Evolutionary conservation across 176 grass and related monocot species (phyloP), one percentile per base, ranked within the genome.

Genomic region (Pontederia crassipes): DNA sequence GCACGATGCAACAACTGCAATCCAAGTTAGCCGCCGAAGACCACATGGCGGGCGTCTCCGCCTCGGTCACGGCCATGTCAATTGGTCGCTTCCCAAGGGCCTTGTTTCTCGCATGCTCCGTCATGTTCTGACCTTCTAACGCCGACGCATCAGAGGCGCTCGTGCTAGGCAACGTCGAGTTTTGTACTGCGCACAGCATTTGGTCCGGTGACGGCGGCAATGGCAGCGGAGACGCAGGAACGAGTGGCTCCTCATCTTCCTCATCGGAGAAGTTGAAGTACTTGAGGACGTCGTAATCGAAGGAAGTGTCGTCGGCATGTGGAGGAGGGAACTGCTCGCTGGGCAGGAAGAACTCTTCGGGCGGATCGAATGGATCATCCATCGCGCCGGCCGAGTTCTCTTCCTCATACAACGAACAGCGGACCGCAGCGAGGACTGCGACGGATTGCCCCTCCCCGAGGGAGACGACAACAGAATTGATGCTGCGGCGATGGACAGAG

Each of bases 1-100:
- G 65, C 11, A 85, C 7, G 15, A 81, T 75, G 72, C 81, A 89
- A 11, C 60, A 63, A 1, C 68, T 76, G 64, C 81, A 82, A 48
- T 79, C 81, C 27, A 89, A 49, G 8, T 28, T 13, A 45, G 28
- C 27, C 51, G 29, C 50, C 7, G 52, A 48, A 14, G 32, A n/a
- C 55, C 3, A 10, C 4, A 62, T 12, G 0, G 55, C 1, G 24
- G 20, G 26, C 62, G 20, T 11, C 3, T 15, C 45, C 15, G 12
- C 20, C 29, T 8, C 28, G 3, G 9, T 32, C 48, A 11, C 49
- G 5, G 27, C 20, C 12, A 32, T 9, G 28, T 28, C 50, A 0
- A 0, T 11, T 1, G 4, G 8, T 14, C 14, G 48, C n/a, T 28
- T 26, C 15, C 9, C 26, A 0, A 4, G 6, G 2, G 12, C 48